Evolutionary conservation across 768 basidiomycete species (phyloP).

Genomic region (Tubosaeta sp.): DNA sequence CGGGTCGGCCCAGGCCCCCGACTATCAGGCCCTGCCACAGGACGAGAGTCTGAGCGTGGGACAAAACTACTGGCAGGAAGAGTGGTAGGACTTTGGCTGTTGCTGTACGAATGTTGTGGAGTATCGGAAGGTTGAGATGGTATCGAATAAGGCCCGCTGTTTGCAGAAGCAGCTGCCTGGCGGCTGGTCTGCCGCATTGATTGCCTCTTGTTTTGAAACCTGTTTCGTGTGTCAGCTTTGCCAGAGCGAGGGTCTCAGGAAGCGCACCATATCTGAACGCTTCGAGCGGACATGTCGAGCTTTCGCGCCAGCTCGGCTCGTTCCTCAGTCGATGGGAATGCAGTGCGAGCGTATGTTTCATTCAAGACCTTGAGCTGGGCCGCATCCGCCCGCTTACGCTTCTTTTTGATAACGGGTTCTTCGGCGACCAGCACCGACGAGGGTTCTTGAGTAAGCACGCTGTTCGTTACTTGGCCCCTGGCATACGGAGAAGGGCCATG

Average conservation of each 20-base stretch:
- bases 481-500: constrained; percentile 50
- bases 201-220: constrained; percentile 88
- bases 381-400: constrained; percentile 81
- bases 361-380: constrained; percentile 77
- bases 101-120: constrained; percentile 32
- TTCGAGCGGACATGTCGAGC: constrained; percentile 79
- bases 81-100: constrained; percentile 29
- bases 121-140: constrained; percentile 33
- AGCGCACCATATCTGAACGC: constrained; percentile 80
- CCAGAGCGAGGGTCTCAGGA: constrained; percentile 8
- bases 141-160: constrained; percentile 42
- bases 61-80: constrained; percentile 35
- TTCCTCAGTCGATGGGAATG: constrained; percentile 86
- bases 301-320: constrained; percentile 70
- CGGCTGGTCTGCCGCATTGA: constrained; percentile 76
- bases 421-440: constrained; percentile 39
- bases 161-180: constrained; percentile 44
- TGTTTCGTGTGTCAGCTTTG: constrained; percentile 31
- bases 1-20: constrained; percentile 34
- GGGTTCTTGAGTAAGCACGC: constrained; percentile 32
- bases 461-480: constrained; percentile 34
- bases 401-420: constrained; percentile 79
- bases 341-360: constrained; percentile 74
- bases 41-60: constrained; percentile 39
- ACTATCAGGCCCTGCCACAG: constrained; percentile 29